Percentiles rank a stretch among this genome's conserved stretches.
These are phyloP conservation scores for Effrenium voratum DNA, from an alignment of 73 alveolate species.

Conservation along the genomic window DNA sequence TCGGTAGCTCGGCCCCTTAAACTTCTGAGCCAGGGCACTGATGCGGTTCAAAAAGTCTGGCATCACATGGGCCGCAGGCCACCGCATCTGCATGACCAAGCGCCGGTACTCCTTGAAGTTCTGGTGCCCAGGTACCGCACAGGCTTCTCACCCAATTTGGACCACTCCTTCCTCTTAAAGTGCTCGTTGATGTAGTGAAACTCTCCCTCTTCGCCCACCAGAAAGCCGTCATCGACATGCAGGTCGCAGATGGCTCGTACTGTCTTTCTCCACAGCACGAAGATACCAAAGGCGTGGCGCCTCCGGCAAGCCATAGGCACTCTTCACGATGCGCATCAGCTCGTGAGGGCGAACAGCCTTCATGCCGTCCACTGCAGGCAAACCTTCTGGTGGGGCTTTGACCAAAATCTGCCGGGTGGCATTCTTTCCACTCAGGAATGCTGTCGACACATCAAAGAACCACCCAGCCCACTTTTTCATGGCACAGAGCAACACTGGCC, in stretches of 20 bases:
- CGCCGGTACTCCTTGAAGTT: no score
- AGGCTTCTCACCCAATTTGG: neutral
- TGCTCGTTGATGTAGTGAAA: neutral
- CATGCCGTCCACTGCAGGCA: neutral
- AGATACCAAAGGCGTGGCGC: conserved; percentile 21
- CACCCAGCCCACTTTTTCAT: neutral
- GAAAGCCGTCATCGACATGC: conserved; percentile 11
- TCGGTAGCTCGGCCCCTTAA: neutral
- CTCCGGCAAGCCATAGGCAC: conserved; percentile 11
- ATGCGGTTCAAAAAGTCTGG: no score
- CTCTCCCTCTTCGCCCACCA: neutral
- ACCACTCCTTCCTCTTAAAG: conserved; percentile 10
- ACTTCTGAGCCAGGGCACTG: neutral
- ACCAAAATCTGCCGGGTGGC: neutral
- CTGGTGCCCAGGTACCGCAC: neutral
- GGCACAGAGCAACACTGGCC: neutral
- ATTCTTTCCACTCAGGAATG: neutral
- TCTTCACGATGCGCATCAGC: conserved; percentile 6
- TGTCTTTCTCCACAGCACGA: neutral
- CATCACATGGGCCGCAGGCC: no score
- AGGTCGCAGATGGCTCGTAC: neutral
- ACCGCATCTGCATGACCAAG: no score
- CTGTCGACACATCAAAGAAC: conserved; percentile 14
- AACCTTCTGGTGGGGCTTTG: no score
- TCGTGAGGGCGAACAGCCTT: neutral